Percentiles rank a stretch among this genome's conserved stretches.
Evolutionary conservation across 805 yeast species (phyloP).

Genomic region (Yarrowia sp.): DNA sequence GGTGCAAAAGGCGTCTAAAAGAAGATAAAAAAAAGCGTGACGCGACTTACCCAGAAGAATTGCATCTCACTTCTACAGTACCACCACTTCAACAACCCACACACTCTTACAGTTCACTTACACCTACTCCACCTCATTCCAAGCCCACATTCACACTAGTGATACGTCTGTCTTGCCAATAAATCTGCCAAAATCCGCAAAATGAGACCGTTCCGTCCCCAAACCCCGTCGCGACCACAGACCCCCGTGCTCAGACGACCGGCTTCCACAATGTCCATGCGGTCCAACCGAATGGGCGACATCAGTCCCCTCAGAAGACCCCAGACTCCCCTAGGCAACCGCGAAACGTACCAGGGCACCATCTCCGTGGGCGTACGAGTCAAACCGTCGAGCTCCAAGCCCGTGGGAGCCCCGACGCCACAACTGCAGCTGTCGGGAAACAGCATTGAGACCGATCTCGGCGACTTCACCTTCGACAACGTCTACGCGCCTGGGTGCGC

Average conservation of each 20-base stretch:
- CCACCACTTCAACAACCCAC: too few species aligned
- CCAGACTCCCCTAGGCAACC: conserved; percentile 42
- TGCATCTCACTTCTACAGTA: background rate
- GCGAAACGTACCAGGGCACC: conserved; percentile 62
- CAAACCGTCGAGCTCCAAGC: conserved; percentile 57
- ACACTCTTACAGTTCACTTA: too few species aligned
- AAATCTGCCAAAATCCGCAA: background rate
- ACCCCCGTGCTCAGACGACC: conserved; percentile 46
- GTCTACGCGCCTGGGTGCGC: conserved; percentile 63
- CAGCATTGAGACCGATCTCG: conserved; percentile 54
- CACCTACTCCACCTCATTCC: too few species aligned
- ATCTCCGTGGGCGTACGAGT: conserved; percentile 82
- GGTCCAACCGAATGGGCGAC: conserved; percentile 43
- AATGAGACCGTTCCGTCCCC: conserved; percentile 36
- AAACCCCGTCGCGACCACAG: conserved; percentile 43
- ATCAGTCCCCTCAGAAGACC: conserved; percentile 43
- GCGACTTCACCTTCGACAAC: conserved; percentile 76
- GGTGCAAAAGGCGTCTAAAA: too few species aligned
- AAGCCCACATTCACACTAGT: conserved; percentile 2
- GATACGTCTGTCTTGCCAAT: background rate
- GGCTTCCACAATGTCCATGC: conserved; percentile 44
- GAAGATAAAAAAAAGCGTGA: too few species aligned
- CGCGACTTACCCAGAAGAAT: background rate
- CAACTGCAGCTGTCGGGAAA: conserved; percentile 30
- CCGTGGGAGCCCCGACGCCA: conserved; percentile 15